Evolutionary conservation across 192 early-diverging fungal species (phyloP).

Genomic region (Spizellomyces punctatus): DNA sequence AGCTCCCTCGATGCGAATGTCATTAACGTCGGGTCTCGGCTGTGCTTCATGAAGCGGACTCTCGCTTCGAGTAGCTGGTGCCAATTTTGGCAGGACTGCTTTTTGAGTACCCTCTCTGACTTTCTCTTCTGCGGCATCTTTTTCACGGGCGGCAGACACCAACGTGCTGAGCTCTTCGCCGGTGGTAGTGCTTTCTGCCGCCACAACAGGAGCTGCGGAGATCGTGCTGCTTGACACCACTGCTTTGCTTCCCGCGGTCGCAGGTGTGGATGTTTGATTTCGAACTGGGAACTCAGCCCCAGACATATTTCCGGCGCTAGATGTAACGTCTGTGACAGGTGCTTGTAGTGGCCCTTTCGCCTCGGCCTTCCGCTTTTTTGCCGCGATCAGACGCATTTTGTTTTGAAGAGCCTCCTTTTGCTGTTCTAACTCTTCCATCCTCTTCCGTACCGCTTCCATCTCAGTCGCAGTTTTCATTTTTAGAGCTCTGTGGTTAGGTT

Average conservation of each 20-base stretch:
- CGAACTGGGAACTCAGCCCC: neutral
- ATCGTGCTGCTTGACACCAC: neutral
- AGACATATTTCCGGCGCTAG: neutral
- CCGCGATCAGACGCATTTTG: slow-evolving; percentile 14
- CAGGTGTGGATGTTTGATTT: neutral
- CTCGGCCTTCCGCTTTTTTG: neutral
- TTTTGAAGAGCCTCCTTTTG: slow-evolving; percentile 13
- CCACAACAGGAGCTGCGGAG: slow-evolving; percentile 8
- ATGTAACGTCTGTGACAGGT: neutral
- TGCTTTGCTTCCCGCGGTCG: neutral
- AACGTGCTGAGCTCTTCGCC: neutral
- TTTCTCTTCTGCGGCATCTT: no score
- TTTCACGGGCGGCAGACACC: neutral
- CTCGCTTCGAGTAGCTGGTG: no score
- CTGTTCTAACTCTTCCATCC: slow-evolving; percentile 14
- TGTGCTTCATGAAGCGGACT: no score
- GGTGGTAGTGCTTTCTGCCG: neutral
- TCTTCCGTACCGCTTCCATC: neutral
- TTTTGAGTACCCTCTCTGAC: no score
- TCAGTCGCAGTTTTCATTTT: neutral
- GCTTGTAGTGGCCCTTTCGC: neutral
- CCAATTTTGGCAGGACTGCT: no score
- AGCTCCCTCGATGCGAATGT: no score
- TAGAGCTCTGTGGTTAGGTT: neutral
- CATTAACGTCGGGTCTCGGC: no score